Percentiles rank a stretch among this genome's conserved stretches.
These are phyloP conservation scores for Blastobotrys persicus DNA, from an alignment of 1,139 yeast genomes.

Conservation along the genomic window DNA sequence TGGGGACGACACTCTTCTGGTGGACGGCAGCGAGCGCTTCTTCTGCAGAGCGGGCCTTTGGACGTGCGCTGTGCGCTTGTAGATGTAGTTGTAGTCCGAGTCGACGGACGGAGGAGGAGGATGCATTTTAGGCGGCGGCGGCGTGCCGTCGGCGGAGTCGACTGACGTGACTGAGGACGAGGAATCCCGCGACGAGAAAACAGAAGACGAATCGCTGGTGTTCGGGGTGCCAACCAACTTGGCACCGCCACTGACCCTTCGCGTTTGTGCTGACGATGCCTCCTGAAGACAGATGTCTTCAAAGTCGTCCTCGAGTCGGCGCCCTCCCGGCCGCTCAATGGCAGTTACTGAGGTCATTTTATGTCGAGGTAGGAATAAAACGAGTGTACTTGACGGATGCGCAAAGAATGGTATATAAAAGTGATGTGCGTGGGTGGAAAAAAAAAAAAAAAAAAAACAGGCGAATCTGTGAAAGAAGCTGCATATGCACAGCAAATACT, in stretches of 20 bases:
- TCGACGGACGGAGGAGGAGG: constrained; percentile 10
- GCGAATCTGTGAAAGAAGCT: background rate
- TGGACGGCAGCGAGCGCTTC: constrained; percentile 9
- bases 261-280: no score
- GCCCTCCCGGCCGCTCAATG: background rate
- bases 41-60: constrained; percentile 11
- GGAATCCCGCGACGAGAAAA: constrained; percentile 14
- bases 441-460: constrained; percentile 3
- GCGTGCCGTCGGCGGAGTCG: constrained; percentile 2
- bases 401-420: background rate
- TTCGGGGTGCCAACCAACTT: constrained; percentile 22
- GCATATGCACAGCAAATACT: constrained; percentile 1
- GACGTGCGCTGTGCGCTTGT: background rate
- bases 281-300: constrained; percentile 29
- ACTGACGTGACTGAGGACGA: constrained; percentile 17
- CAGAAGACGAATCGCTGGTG: constrained; percentile 18
- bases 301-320: constrained; percentile 26
- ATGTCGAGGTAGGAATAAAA: background rate
- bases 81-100: background rate
- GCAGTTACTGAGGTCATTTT: constrained; percentile 1
- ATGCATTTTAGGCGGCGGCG: background rate
- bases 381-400: background rate
- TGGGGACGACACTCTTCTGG: constrained; percentile 7
- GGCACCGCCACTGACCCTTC: no score
- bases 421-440: background rate